Evolutionary conservation across 768 basidiomycete genomes (phyloP).

Genomic region (Mrakia gelida): DNA sequence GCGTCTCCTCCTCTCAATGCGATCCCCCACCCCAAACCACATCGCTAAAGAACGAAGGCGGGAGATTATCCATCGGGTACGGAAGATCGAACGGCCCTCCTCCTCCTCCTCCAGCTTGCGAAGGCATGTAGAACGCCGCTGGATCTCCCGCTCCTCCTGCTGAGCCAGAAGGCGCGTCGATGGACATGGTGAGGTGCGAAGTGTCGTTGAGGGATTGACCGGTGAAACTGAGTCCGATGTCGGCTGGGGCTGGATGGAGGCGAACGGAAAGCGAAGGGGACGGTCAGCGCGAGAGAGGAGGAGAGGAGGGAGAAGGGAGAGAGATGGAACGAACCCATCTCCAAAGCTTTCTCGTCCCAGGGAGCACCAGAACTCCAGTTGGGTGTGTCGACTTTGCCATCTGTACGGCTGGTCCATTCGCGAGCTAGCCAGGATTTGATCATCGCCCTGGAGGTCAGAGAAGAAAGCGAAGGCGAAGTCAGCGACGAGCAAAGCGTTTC

Average conservation of each 20-base stretch:
- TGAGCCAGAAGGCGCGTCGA: background rate
- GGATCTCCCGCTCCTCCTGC: background rate
- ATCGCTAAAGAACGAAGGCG: background rate
- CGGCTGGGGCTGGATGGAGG: background rate
- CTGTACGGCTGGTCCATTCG: background rate
- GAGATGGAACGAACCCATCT: background rate
- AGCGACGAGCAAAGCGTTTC: background rate
- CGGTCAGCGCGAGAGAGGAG: no score
- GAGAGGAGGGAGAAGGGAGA: background rate
- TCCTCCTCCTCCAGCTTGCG: no score
- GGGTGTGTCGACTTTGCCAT: background rate
- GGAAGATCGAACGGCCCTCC: background rate
- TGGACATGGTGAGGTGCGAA: conserved; percentile 3
- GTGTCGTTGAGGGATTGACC: background rate
- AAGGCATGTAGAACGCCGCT: background rate
- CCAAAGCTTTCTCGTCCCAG: background rate
- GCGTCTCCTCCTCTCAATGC: background rate
- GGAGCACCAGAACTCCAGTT: background rate
- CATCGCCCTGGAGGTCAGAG: background rate
- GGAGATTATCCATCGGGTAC: background rate
- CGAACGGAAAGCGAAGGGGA: background rate
- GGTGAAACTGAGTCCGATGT: conserved; percentile 4
- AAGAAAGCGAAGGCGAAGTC: background rate
- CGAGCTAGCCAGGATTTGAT: conserved; percentile 15
- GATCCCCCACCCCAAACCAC: background rate